A percentile compares a stretch with the other conserved stretches of the same genome.
phyloP scores from a whole-genome alignment of 345 rosid species.

The Theobroma cacao region DNA sequence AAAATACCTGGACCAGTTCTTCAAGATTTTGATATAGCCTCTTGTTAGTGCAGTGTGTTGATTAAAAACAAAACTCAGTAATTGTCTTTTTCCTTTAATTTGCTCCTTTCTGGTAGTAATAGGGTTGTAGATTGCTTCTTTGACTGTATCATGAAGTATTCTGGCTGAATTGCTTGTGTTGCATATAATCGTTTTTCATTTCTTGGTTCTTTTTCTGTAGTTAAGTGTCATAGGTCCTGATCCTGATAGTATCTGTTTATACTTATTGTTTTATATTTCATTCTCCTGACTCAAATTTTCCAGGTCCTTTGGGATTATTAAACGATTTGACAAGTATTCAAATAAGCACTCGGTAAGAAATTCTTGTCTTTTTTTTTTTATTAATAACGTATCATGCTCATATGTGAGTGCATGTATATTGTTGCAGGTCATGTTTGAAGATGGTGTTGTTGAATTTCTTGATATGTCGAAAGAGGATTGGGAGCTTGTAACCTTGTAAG shows the following conservation, averaged over 20 bases:
- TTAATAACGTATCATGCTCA: neutral
- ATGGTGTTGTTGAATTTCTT: constrained; percentile 52
- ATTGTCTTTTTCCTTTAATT: neutral
- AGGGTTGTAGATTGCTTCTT: neutral
- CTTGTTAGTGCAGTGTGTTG: neutral
- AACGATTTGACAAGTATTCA: constrained; percentile 54
- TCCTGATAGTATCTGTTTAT: neutral
- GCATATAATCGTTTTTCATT: neutral
- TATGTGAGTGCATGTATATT: neutral
- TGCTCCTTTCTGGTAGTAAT: neutral
- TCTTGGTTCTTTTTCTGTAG: neutral
- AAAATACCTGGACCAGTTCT: neutral
- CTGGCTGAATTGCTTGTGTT: neutral
- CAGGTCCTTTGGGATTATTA: constrained; percentile 72
- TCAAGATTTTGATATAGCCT: neutral
- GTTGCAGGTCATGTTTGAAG: constrained; percentile 74
- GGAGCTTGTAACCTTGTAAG: constrained; percentile 48
- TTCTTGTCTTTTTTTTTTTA: neutral
- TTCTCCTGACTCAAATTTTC: constrained; percentile 7
- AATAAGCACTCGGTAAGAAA: constrained; percentile 62
- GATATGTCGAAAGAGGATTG: constrained; percentile 75
- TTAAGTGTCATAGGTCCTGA: neutral
- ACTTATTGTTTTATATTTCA: neutral
- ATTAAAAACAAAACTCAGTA: neutral
- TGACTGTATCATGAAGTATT: neutral